A percentile compares a stretch with the other conserved stretches of the same genome.
Evolutionary conservation across 345 rosid species (phyloP).

Genomic region (Aurinia saxatilis): DNA sequence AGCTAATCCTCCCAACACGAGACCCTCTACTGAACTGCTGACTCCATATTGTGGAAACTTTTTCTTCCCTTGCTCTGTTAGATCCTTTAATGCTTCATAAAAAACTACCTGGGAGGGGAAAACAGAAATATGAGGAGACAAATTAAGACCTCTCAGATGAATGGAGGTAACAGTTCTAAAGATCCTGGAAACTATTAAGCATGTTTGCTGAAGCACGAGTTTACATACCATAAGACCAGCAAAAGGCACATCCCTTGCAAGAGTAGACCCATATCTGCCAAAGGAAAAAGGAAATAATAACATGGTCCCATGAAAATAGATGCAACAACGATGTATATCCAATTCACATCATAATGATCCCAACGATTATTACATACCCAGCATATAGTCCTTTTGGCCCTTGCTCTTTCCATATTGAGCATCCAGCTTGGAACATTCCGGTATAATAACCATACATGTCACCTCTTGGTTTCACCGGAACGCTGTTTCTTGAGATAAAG

Average conservation of each 20-base stretch:
- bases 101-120: conserved; percentile 61
- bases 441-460: conserved; percentile 69
- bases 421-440: conserved; percentile 85
- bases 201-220: background rate
- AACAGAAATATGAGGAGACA: conserved; percentile 9
- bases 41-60: conserved; percentile 37
- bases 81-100: conserved; percentile 72
- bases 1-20: conserved; percentile 83
- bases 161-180: background rate
- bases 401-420: conserved; percentile 80
- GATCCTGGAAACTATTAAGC: background rate
- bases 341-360: background rate
- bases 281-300: conserved; percentile 5
- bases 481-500: conserved; percentile 33
- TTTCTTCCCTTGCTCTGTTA: conserved; percentile 49
- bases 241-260: conserved; percentile 94
- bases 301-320: background rate
- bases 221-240: conserved; percentile 85
- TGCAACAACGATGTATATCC: conserved; percentile 5
- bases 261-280: conserved; percentile 80
- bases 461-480: conserved; percentile 37
- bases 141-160: background rate
- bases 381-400: conserved; percentile 82
- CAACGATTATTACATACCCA: conserved; percentile 43
- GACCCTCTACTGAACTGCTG: conserved; percentile 67